Evolutionary conservation across 768 basidiomycete species (phyloP), one percentile per base, ranked within the genome.

Genomic region (Pulveroboletus sp.): DNA sequence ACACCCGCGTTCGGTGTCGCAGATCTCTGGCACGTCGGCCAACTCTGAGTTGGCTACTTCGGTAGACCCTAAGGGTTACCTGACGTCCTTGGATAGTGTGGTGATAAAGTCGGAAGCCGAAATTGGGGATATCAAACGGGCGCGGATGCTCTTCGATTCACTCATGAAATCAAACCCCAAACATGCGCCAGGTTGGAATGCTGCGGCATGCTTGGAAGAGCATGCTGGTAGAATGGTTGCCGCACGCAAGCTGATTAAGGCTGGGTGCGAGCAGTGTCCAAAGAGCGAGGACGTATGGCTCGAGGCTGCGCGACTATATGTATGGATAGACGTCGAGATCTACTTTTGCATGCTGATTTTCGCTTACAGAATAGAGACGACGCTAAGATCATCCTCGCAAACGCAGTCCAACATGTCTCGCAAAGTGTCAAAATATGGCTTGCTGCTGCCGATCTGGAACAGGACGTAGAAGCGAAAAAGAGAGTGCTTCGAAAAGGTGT

Each of bases 231-330:
- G 93, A 52, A 94, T 96, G 90, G 95, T 98, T 1, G 82, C 87
- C 7, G 94, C 95, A 4, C 75, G 95, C 43, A 96, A 95, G 66
- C 72, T 94, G 47, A 95, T 99, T 66, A 93, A 88, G 60, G 79
- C 82, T 35, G 96, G 95, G 0, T 98, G 95, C 60, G 93, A 97
- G 59, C 83, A 92, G 54, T 98, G 96, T 73, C 89, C 90, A 1
- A 94, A 91, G 73, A 94, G 83, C 59, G 95, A 99, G 64, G 96
- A 99, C 59, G 86, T 97, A 2, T 99, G 96, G 96, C 73, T 98
- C n/a, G 93, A 96, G 66, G 93, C 96, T 36, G 93, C 95, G 5
- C 77, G 94, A 53, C 70, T 99, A 39, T 95, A 99, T 68, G 92
- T 93, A 61, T 57, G 87, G 51, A 41, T 18, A 0, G n/a, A 36